Percentiles rank a stretch among this genome's conserved stretches.
phyloP scores from a whole-genome alignment of 305 asterid species.

The Solanum chacoense region DNA sequence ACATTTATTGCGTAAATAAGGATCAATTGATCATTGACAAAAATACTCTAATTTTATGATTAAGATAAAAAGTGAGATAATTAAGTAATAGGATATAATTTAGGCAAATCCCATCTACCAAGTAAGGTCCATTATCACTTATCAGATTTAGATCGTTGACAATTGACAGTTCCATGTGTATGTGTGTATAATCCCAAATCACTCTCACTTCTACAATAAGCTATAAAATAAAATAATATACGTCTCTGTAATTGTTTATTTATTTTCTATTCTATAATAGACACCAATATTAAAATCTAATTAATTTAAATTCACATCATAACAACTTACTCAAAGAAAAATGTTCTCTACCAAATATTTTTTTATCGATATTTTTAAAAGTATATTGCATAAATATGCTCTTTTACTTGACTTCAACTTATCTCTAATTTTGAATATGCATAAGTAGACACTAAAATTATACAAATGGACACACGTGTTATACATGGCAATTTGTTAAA shows the following conservation, averaged over 20 bases:
- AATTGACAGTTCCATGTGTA: background rate
- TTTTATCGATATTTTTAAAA: too few relatives aligned
- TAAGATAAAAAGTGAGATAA: background rate
- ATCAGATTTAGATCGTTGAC: conserved; percentile 1
- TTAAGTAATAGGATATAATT: background rate
- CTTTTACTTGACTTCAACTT: too few relatives aligned
- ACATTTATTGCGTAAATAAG: background rate
- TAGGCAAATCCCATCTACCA: background rate
- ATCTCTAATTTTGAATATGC: too few relatives aligned
- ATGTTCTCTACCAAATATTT: too few relatives aligned
- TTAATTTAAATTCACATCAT: too few relatives aligned
- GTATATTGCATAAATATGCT: background rate
- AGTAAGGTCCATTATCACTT: background rate
- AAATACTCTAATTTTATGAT: background rate
- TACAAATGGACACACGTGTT: fast-evolving
- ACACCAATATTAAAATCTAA: too few relatives aligned
- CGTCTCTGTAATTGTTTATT: background rate
- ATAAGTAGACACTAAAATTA: too few relatives aligned
- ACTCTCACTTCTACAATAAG: background rate
- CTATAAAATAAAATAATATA: background rate
- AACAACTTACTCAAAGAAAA: too few relatives aligned
- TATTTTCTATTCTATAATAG: too few relatives aligned
- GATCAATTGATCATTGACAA: background rate
- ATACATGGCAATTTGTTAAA: background rate
- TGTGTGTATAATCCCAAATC: background rate